Evolutionary conservation across 2,329 filamentous ascomycete species (phyloP).

Genomic region (Diaporthe aspalathi): DNA sequence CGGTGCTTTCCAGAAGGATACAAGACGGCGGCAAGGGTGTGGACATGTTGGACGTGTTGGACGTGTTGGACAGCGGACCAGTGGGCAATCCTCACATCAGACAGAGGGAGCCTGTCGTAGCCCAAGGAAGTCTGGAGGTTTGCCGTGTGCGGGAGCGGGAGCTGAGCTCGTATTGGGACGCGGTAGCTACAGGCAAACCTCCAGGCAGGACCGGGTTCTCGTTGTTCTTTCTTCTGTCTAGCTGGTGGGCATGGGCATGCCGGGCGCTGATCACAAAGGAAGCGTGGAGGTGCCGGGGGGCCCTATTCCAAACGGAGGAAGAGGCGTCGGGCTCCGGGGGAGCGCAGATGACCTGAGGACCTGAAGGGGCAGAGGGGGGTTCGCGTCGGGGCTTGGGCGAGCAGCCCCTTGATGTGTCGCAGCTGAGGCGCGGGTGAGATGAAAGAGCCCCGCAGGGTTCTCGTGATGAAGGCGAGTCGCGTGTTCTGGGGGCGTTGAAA

Average conservation of each 20-base stretch:
- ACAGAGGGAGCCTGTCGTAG: background rate
- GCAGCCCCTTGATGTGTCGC: conserved; percentile 22
- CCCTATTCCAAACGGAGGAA: conserved; percentile 24
- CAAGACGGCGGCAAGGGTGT: background rate
- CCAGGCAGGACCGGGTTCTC: background rate
- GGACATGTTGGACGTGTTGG: background rate
- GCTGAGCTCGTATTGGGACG: background rate
- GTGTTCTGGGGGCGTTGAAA: conserved; percentile 31
- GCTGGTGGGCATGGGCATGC: background rate
- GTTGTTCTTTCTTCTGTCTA: background rate
- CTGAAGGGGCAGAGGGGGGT: no score
- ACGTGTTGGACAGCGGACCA: background rate
- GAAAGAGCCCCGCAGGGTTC: conserved; percentile 31
- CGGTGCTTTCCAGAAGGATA: background rate
- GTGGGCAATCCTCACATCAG: background rate
- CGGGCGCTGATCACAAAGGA: conserved; percentile 5
- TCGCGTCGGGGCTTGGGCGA: no score
- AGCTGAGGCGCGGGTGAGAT: conserved; percentile 2
- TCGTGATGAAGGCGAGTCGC: conserved; percentile 30
- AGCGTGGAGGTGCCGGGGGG: background rate
- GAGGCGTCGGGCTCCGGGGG: conserved; percentile 18
- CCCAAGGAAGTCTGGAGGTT: background rate
- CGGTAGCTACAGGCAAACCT: background rate
- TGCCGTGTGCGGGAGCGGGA: background rate
- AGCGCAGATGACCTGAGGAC: background rate